Evolutionary conservation across 1,139 yeast species (phyloP), one percentile per base, ranked within the genome.

Genomic region (Zygoascus meyerae): DNA sequence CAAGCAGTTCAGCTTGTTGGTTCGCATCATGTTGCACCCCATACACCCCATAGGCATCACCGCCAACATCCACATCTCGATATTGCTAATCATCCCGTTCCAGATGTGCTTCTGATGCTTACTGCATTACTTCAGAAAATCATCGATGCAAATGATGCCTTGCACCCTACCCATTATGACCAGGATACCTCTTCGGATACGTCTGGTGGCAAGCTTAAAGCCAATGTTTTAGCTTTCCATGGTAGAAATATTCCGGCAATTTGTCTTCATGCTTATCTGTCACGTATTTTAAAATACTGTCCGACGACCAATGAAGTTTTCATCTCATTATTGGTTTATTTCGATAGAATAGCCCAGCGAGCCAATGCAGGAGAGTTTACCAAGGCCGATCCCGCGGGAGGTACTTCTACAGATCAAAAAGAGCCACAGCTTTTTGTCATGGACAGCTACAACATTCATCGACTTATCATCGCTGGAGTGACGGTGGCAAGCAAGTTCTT

Each of bases 251-350:
- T 92, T 12, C 99, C 99, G 1, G 96, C 95, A 10, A 92, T 92
- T 47, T 80, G 92, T 8, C 74, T 94, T 44, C 90, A 87, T 61
- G 94, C 95, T 14, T 92, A 92, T 64, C 73, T 92, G 50, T 78
- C 89, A 35, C 79, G 98, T 60, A 94, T 92, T 29, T 77, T 92
- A 62, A 92, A 90, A 66, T 94, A 92, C 67, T 92, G 99, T 66
- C 98, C 99, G 0, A 94, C 94, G 16, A 90, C 98, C 1, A 92
- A 92, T 66, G 98, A 94, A 63, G 97, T 94, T 29, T 92, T 90
- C 64, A 71, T 92, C 45, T 83, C 95, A 32, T 69, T 94, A 46
- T 71, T 92, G 56, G 97, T 94, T 21, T 94, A 92, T 65, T 89
- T 92, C 68, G 99, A 92, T 67, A 72, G 98, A 53, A 87, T 92